These are phyloP conservation scores for Vaccinium vitisidaea DNA, from an alignment of 148 eudicot genomes.

Conservation along the genomic window DNA sequence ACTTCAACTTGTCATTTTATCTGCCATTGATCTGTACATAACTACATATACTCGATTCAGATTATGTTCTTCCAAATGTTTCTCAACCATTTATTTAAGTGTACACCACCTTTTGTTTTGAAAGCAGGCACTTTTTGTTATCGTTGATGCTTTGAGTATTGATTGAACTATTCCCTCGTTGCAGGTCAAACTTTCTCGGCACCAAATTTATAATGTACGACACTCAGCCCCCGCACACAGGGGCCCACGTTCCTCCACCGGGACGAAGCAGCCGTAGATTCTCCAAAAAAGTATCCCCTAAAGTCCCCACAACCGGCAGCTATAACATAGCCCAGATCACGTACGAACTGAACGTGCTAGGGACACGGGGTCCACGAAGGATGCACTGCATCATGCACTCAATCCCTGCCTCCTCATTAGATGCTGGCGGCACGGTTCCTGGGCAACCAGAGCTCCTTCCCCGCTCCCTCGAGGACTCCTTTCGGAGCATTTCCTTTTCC, in stretches of 20 bases:
- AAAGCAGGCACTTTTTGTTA: not conserved
- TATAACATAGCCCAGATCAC: slow-evolving; percentile 51
- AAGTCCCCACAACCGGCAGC: slow-evolving; percentile 48
- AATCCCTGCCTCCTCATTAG: slow-evolving; percentile 42
- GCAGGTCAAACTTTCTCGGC: slow-evolving; percentile 62
- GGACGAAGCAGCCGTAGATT: slow-evolving; percentile 51
- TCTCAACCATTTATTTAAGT: not conserved
- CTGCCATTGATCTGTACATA: not conserved
- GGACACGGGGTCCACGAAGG: slow-evolving; percentile 59
- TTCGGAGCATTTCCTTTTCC: slow-evolving; percentile 56
- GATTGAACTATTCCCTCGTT: slow-evolving; percentile 2
- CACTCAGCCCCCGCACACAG: slow-evolving; percentile 50
- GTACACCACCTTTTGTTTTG: not conserved
- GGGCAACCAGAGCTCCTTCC: slow-evolving; percentile 51
- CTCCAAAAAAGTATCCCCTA: slow-evolving; percentile 61
- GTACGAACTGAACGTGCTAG: slow-evolving; percentile 57
- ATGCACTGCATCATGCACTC: slow-evolving; percentile 64
- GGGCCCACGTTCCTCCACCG: slow-evolving; percentile 36
- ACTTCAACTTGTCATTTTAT: not conserved
- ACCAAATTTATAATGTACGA: slow-evolving; percentile 58
- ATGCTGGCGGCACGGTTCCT: slow-evolving; percentile 47
- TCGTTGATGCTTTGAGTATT: not conserved
- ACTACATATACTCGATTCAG: not conserved
- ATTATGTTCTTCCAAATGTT: not conserved
- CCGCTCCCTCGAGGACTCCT: slow-evolving; percentile 52